phyloP scores from a whole-genome alignment of 2,329 filamentous ascomycete species.

The Elsinoe perseae region DNA sequence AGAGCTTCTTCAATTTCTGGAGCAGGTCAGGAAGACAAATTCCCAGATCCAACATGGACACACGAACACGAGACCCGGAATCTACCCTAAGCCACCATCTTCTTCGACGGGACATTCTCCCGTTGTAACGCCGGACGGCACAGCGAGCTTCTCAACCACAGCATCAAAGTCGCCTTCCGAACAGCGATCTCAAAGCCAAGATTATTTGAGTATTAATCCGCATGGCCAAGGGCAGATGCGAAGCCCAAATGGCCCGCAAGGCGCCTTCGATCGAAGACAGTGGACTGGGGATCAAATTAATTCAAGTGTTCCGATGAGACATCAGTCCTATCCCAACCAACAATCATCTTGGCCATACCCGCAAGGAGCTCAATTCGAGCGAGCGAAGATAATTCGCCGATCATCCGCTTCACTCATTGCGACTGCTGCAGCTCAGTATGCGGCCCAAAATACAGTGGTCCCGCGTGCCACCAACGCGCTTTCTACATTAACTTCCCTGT shows the following conservation, averaged over 20 bases:
- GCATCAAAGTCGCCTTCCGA: not conserved
- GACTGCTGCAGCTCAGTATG: not conserved
- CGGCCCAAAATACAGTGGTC: conserved; percentile 8
- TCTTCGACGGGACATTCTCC: conserved; percentile 14
- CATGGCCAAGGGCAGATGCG: not conserved
- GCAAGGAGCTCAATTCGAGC: not conserved
- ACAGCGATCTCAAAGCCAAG: not conserved
- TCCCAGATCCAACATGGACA: conserved; percentile 33
- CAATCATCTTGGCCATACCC: not conserved
- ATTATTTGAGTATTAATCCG: not conserved
- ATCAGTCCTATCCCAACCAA: conserved; percentile 1
- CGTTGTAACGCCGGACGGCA: not conserved
- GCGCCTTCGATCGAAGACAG: not conserved
- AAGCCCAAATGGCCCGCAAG: not conserved
- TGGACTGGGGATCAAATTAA: not conserved
- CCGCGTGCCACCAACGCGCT: conserved; percentile 55
- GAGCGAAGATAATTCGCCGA: not conserved
- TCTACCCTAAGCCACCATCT: conserved; percentile 53
- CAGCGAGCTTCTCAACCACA: not conserved
- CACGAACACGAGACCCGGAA: conserved; percentile 44
- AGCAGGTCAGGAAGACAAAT: conserved; percentile 37
- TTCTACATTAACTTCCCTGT: conserved; percentile 64
- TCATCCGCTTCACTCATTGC: conserved; percentile 1
- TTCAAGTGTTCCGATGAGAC: not conserved
- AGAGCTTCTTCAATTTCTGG: conserved; percentile 41